Evolutionary conservation across 495 filamentous ascomycete species (phyloP).

Genomic region (Amorphotheca resinae): DNA sequence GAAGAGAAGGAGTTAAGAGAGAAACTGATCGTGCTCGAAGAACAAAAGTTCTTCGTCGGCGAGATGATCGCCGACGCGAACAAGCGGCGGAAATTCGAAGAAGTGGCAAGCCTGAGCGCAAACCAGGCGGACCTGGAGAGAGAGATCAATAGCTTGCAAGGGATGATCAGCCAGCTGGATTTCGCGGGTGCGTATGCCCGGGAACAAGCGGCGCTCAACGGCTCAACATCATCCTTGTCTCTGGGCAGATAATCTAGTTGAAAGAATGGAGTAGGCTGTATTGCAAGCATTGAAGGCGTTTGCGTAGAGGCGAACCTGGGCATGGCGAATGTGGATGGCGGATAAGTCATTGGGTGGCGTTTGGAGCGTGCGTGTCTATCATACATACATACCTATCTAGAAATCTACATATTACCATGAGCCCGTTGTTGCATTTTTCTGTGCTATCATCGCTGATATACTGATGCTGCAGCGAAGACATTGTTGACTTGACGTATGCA

Average conservation of each 20-base stretch:
- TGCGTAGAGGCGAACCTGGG: too few relatives aligned
- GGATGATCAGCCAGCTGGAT: conserved; percentile 43
- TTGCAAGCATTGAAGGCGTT: neutral
- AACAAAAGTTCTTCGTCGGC: conserved; percentile 83
- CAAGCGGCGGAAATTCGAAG: conserved; percentile 74
- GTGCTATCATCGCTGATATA: too few relatives aligned
- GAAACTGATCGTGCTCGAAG: conserved; percentile 78
- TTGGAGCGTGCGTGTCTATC: neutral
- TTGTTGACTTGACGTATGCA: too few relatives aligned
- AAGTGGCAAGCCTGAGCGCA: conserved; percentile 63
- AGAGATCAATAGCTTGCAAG: conserved; percentile 62
- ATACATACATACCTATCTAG: too few relatives aligned
- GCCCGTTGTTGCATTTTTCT: too few relatives aligned
- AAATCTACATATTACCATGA: too few relatives aligned
- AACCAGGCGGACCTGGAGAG: conserved; percentile 75
- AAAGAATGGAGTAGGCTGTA: neutral
- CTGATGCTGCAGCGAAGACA: too few relatives aligned
- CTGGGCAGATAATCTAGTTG: too few relatives aligned
- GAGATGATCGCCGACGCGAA: conserved; percentile 81
- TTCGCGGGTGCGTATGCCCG: conserved; percentile 36
- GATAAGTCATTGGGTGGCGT: neutral
- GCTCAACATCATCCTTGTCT: too few relatives aligned
- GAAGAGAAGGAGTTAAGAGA: conserved; percentile 84
- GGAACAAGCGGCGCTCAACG: conserved; percentile 1
- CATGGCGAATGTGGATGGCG: neutral